These are phyloP conservation scores for Melastoma candidum DNA, from an alignment of 441 rosid species.

Conservation along the genomic window DNA sequence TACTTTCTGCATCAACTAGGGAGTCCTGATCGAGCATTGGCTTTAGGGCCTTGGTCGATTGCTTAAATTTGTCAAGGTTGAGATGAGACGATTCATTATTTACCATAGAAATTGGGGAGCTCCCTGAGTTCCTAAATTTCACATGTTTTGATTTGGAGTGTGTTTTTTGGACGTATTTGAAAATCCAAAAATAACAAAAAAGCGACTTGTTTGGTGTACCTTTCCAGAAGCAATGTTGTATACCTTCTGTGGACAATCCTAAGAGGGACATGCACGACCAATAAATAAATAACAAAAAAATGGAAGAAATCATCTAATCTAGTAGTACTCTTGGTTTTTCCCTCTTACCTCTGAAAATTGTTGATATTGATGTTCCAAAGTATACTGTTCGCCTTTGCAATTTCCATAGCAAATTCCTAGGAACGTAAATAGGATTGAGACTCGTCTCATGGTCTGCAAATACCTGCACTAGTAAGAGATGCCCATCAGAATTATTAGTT, in stretches of 20 bases:
- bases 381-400: slow-evolving; percentile 42
- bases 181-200: too few species aligned
- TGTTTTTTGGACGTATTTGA: too few species aligned
- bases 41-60: too few species aligned
- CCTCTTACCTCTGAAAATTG: slow-evolving; percentile 35
- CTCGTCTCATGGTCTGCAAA: slow-evolving; percentile 58
- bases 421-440: slow-evolving; percentile 38
- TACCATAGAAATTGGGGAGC: too few species aligned
- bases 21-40: too few species aligned
- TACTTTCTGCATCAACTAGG: too few species aligned
- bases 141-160: too few species aligned
- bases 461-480: slow-evolving; percentile 24
- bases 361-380: slow-evolving; percentile 53
- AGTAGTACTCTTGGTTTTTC: background rate
- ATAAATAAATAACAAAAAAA: slow-evolving; percentile 1
- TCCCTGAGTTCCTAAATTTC: too few species aligned
- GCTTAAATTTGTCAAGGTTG: too few species aligned
- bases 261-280: slow-evolving; percentile 6
- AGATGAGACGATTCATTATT: too few species aligned
- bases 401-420: slow-evolving; percentile 44
- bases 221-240: slow-evolving; percentile 58
- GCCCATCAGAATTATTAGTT: slow-evolving; percentile 2
- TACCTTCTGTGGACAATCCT: slow-evolving; percentile 46
- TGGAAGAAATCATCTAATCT: background rate
- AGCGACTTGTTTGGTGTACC: slow-evolving; percentile 19